A percentile compares a stretch with the other conserved stretches of the same genome.
phyloP scores from a whole-genome alignment of 768 basidiomycete genomes.

The Naganishia vishniacii region DNA sequence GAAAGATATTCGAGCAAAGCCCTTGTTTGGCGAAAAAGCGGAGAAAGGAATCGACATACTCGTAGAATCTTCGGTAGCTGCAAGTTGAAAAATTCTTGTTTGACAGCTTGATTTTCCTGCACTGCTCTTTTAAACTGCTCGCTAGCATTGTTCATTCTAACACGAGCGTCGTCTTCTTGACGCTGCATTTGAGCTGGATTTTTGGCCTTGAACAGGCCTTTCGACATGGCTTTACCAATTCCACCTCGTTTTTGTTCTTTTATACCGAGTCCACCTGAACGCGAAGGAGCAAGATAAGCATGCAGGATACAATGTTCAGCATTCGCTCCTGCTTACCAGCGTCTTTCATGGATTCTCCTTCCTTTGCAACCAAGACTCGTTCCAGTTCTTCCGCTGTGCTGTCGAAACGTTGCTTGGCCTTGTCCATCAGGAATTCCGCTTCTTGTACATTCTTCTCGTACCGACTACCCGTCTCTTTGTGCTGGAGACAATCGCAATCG shows the following conservation, averaged over 20 bases:
- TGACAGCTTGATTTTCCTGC: slow-evolving; percentile 76
- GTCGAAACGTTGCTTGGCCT: slow-evolving; percentile 79
- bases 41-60: no score
- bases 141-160: slow-evolving; percentile 74
- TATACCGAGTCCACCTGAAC: slow-evolving; percentile 56
- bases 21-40: no score
- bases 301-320: slow-evolving; percentile 25
- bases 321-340: slow-evolving; percentile 46
- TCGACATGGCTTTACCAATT: slow-evolving; percentile 84
- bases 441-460: slow-evolving; percentile 86
- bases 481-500: slow-evolving; percentile 55
- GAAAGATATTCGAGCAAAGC: no score
- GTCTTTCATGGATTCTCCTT: slow-evolving; percentile 86
- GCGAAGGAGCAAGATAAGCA: slow-evolving; percentile 34
- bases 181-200: slow-evolving; percentile 87
- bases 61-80: slow-evolving; percentile 88
- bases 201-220: slow-evolving; percentile 85
- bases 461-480: slow-evolving; percentile 80
- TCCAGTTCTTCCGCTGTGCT: slow-evolving; percentile 88
- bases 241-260: slow-evolving; percentile 60
- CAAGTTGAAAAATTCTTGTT: slow-evolving; percentile 97
- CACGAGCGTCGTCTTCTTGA: slow-evolving; percentile 90
- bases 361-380: slow-evolving; percentile 83
- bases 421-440: slow-evolving; percentile 77
- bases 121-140: slow-evolving; percentile 88